A percentile compares a stretch with the other conserved stretches of the same genome.
These are phyloP conservation scores for Leptomonas seymouri DNA, from an alignment of 208 protist genomes.

Conservation along the genomic window DNA sequence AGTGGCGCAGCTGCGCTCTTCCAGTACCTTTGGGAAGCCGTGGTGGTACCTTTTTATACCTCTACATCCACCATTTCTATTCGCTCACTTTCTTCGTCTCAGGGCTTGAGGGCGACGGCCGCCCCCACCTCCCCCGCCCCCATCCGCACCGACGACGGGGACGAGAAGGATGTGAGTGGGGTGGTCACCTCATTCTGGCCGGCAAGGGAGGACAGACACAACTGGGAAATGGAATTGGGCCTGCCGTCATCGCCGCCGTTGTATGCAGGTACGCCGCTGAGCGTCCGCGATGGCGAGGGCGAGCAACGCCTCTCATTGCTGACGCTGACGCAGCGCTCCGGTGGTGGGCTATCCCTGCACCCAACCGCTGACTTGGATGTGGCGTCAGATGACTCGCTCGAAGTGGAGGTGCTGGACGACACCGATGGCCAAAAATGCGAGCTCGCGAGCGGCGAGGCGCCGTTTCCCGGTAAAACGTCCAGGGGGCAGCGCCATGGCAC, in stretches of 20 bases:
- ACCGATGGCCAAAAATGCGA: not conserved
- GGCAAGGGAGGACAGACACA: not conserved
- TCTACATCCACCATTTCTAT: not conserved
- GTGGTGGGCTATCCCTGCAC: not conserved
- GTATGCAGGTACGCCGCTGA: not conserved
- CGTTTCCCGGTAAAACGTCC: not conserved
- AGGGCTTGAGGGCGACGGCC: not conserved
- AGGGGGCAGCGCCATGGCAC: not conserved
- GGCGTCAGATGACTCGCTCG: conserved; percentile 31
- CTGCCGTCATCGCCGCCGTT: conserved; percentile 7
- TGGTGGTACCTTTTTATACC: conserved; percentile 51
- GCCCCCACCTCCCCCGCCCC: conserved; percentile 2
- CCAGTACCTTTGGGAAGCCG: conserved; percentile 36
- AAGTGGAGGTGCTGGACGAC: conserved; percentile 34
- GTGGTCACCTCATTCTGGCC: conserved; percentile 24
- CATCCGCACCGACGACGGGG: not conserved
- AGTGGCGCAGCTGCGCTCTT: conserved; percentile 41
- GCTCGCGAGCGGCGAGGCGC: not conserved
- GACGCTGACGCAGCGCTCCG: conserved; percentile 3
- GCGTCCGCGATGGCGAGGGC: not conserved
- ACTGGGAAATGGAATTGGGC: conserved; percentile 1
- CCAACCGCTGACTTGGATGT: not conserved
- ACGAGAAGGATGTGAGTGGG: conserved; percentile 25
- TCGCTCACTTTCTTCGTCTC: not conserved
- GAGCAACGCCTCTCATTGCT: not conserved